Base-by-base conservation (phyloP, 495 filamentous ascomycete genomes). In the Entonaema liquescens region DNA sequence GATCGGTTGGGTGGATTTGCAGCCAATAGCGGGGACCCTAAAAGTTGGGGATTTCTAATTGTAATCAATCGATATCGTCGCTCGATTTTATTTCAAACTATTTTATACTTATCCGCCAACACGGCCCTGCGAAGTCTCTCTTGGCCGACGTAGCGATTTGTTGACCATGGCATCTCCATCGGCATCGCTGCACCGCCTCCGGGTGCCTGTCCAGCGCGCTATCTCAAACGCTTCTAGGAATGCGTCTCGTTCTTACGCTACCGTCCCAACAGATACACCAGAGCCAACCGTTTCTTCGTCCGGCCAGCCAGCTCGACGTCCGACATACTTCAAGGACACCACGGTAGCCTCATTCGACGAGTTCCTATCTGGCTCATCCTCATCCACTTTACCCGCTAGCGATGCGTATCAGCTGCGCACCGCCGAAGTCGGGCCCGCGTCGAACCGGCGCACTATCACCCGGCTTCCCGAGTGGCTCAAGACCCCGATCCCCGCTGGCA, bases 401-500 rank as follows among this genome's bases (percentile, higher is more conserved):
- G 86, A 90, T 26, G 84, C 89, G 13, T 86, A 93, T 61, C 84
- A 86, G n/a, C 85, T 93, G 62, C 80, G 78, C 58, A 97, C 89
- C n/a, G 95, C 89, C 50, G 86, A 91, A 76, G 92, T 94, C 75
- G 93, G 92, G 33, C 93, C 92, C 9, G 88, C 88, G 59, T 92
- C 92, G 62, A 93, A 89, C 84, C 87, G 88, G 79, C 93, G 90
- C 80, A 90, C 92, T 81, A 94, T 97, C 79, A 97, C 94, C 42
- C 89, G 96, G 15, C 83, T 99, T 26, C 95, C 95, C 35, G 87
- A 90, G 62, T 99, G 95, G 95, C 87, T 99, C 61, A 98, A 98
- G 83, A 98, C 95, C 0, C 92, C 94, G 1, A 94, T 99, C 59
- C 96, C 95, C 0, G 89, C 92, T 11, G 68, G 76, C 35, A 87